A percentile compares a stretch with the other conserved stretches of the same genome.
These are phyloP conservation scores for Cicer yamashitae DNA, from an alignment of 306 rosid species.

Conservation along the genomic window DNA sequence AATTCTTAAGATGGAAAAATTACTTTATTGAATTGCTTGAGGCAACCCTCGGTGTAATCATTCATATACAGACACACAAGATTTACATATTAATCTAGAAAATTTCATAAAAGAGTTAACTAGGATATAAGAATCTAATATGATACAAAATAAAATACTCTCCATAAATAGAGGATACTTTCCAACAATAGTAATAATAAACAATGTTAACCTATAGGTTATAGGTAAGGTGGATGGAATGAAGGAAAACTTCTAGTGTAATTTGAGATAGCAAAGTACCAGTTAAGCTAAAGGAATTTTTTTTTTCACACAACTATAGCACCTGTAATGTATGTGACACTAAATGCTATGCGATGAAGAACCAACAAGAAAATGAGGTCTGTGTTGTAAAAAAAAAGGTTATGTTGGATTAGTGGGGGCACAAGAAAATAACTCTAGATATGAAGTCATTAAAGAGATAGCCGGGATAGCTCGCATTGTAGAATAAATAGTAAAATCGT, in stretches of 20 bases:
- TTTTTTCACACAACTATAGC: too few relatives aligned
- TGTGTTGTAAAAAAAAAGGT: too few relatives aligned
- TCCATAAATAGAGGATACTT: conserved; percentile 1
- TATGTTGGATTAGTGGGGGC: too few relatives aligned
- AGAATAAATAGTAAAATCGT: background rate
- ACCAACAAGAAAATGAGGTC: too few relatives aligned
- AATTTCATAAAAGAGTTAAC: conserved; percentile 3
- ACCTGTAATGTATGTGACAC: too few relatives aligned
- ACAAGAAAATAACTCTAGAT: too few relatives aligned
- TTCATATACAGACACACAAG: background rate
- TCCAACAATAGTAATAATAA: background rate
- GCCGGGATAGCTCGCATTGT: background rate
- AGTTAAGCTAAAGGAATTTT: too few relatives aligned
- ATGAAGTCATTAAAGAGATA: background rate
- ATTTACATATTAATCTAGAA: background rate
- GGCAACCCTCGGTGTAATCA: background rate
- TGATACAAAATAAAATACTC: background rate
- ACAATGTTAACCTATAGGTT: too few relatives aligned
- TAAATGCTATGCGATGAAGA: too few relatives aligned
- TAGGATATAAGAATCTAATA: conserved; percentile 1
- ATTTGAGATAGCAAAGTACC: too few relatives aligned
- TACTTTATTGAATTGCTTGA: background rate
- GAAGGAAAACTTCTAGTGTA: too few relatives aligned
- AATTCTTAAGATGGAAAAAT: conserved; percentile 3
- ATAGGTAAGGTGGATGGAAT: too few relatives aligned